Evolutionary conservation across 2,329 filamentous ascomycete genomes (phyloP), one percentile per base, ranked within the genome.

Genomic region (Aspergillus fumigatiaffinis): DNA sequence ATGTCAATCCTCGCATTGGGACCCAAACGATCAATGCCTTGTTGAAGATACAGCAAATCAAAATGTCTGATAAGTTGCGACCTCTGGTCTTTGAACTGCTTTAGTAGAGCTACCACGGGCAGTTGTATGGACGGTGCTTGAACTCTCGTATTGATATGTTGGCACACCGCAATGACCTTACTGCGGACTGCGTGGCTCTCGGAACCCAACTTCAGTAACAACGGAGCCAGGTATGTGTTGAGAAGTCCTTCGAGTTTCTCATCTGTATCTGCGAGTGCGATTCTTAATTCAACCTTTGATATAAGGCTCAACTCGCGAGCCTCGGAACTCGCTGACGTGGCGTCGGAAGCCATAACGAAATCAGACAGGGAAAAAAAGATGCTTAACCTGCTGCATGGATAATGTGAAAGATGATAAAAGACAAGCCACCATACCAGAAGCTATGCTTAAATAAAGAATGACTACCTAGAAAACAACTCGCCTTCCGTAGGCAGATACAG

Each of bases 1-100:
- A 96, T 77, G 10, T 87, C 84, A 38, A 88, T 82, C 64, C 91
- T 84, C 46, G 93, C 88, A 53, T 76, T 72, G 10, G 81, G 72
- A 2, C 81, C 79, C 21, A 90, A 73, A 51, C 87, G 80, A 52
- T 82, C 82, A 48, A 90, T 79, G 42, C 93, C 94, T 70, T 96
- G 91, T 68, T 95, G 90, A 41, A 97, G 89, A 70, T 96, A 96
- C 20, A 89, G 82, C 44, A 97, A 79, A 74, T 97, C 92, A 65
- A 97, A 89, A 70, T 96, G 90, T 61, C 91, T 88, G 62, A 99
- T 85, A 41, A 97, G 80, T 1, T 87, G 79, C 12, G 87, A 88
- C 42, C 86, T 80, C 41, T 85, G 85, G 23, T 90, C 85, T 73
- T 95, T 96, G 80, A 96, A 97, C 72, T 97, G 94, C 65, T 92